Base-by-base conservation (phyloP, 805 yeast species). In the Yueomyces sp. region DNA sequence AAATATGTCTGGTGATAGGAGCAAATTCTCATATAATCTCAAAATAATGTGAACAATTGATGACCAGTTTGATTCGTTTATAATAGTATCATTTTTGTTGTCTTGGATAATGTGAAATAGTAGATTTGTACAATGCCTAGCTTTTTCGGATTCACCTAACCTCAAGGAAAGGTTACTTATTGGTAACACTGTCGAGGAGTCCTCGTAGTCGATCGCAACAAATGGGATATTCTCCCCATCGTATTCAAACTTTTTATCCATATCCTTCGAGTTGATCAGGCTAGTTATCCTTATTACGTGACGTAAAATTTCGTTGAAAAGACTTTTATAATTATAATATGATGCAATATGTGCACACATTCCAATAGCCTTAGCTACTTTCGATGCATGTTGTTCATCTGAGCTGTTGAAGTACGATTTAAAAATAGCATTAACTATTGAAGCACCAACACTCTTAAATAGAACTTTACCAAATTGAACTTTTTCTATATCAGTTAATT, bases 71-170 rank as follows among this genome's bases (percentile, higher is more conserved):
- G 62, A 45, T 5, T 44, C 42, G 36, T 56, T 54, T 26, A 57
- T 43, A 7, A 56, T 43, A 34, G 77, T 69, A 39, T 60, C 60
- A 43, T 72, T 67, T 31, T 69, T 68, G 31, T 76, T 77, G 49
- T 76, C 74, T 48, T 76, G 76, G 33, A 84, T 63, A 37, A 88
- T 73, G 48, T 92, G 70, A 67, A 88, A 86, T 40, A 88, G 66
- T 1, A 88, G 88, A 42, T 87, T 87, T 2, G 86, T 73, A 3
- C 95, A 81, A 49, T 88, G 66, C 57, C 90, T 97, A 0, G 94
- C 95, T 55, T 87, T 85, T 65, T 85, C 84, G 55, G 85, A 92
- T 40, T 81, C 70, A 4, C 97, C 98, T 57, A 90, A 81, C 58
- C 79, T 71, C 12, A 86, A 85, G 0, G 95, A 76, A 42, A 77